Percentiles rank a stretch among this genome's conserved stretches.
phyloP scores from a whole-genome alignment of 2,329 filamentous ascomycete species.

The Diaporthe sp. region DNA sequence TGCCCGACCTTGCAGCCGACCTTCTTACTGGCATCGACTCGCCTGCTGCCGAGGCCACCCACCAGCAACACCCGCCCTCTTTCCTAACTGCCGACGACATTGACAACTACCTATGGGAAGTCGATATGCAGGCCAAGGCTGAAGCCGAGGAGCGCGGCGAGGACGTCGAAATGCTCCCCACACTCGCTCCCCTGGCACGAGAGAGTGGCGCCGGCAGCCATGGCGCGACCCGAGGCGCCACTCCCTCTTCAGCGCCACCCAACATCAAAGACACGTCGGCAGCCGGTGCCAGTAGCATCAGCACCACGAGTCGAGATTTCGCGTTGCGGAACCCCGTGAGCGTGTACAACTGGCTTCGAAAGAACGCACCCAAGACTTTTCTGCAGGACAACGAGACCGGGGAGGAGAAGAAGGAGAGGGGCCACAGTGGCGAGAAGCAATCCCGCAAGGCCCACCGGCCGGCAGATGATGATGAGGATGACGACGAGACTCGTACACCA shows the following conservation, averaged over 20 bases:
- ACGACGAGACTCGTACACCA: slow-evolving; percentile 51
- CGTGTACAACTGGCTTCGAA: slow-evolving; percentile 95
- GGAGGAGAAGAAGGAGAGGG: slow-evolving; percentile 44
- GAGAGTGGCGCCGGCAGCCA: slow-evolving; percentile 53
- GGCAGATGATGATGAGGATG: slow-evolving; percentile 56
- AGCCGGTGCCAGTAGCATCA: slow-evolving; percentile 56
- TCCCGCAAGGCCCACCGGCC: slow-evolving; percentile 35
- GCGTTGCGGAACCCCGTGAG: slow-evolving; percentile 85
- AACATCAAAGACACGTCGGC: slow-evolving; percentile 55
- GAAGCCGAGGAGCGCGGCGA: slow-evolving; percentile 51
- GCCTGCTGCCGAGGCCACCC: slow-evolving; percentile 56
- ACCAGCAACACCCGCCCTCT: slow-evolving; percentile 71
- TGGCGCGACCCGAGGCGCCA: slow-evolving; percentile 53
- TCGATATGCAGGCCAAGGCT: slow-evolving; percentile 67
- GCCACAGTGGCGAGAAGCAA: slow-evolving; percentile 47
- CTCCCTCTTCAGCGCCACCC: slow-evolving; percentile 30
- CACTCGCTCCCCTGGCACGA: slow-evolving; percentile 64
- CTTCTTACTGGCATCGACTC: slow-evolving; percentile 58
- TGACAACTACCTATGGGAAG: slow-evolving; percentile 78
- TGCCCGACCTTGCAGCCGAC: slow-evolving; percentile 68
- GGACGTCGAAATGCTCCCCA: slow-evolving; percentile 55
- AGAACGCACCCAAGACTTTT: slow-evolving; percentile 87
- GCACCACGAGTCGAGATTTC: slow-evolving; percentile 57
- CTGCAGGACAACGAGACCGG: slow-evolving; percentile 78
- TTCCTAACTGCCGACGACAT: slow-evolving; percentile 80